These are phyloP conservation scores for Solanum acaule DNA, from an alignment of 257 asterid species.

Conservation along the genomic window DNA sequence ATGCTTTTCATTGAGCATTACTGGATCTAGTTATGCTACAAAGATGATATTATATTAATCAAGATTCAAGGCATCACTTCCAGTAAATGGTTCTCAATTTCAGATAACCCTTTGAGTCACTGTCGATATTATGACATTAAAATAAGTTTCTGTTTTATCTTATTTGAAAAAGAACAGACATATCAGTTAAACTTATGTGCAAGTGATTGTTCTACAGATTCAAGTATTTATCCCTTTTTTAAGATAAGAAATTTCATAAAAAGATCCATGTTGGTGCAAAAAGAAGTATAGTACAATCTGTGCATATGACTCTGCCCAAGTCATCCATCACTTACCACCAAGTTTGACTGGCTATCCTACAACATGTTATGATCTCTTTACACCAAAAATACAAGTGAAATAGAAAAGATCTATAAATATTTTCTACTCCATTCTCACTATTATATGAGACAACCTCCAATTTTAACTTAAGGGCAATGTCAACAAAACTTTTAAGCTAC, in stretches of 20 bases:
- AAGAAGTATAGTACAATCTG: background rate
- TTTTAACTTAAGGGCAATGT: background rate
- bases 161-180: background rate
- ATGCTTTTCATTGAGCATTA: background rate
- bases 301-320: background rate
- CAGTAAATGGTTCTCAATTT: background rate
- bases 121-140: background rate
- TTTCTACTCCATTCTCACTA: background rate
- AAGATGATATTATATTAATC: background rate
- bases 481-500: background rate
- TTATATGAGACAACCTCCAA: background rate
- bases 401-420: background rate
- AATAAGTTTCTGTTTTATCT: background rate
- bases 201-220: background rate
- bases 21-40: background rate
- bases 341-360: background rate
- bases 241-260: background rate
- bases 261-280: background rate
- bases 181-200: background rate
- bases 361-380: background rate
- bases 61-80: background rate
- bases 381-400: background rate
- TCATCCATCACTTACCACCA: background rate
- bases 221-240: background rate
- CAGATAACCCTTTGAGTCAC: background rate